These are phyloP conservation scores for Chlorella vulgaris DNA, from an alignment of 139 green algal species.

Conservation along the genomic window DNA sequence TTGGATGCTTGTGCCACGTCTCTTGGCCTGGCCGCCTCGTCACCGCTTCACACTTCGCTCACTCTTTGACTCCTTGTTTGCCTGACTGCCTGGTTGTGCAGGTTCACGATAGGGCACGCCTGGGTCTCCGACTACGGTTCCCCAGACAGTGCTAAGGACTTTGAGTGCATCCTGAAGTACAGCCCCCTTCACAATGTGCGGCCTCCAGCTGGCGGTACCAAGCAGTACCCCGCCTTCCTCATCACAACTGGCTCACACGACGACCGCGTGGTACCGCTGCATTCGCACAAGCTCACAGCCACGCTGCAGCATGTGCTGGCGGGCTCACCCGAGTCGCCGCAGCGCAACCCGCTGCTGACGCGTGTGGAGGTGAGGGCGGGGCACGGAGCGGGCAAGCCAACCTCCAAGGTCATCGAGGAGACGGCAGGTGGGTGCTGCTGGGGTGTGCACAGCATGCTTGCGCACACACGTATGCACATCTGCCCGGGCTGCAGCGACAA, in stretches of 20 bases:
- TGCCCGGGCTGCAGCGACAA: no score
- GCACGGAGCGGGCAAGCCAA: slow-evolving; percentile 92
- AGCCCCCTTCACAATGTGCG: slow-evolving; percentile 94
- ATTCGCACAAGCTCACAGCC: slow-evolving; percentile 86
- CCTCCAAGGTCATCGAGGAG: slow-evolving; percentile 70
- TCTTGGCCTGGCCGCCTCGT: no score
- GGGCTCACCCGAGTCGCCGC: slow-evolving; percentile 31
- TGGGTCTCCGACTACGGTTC: slow-evolving; percentile 88
- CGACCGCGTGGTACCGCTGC: slow-evolving; percentile 88
- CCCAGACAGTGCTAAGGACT: slow-evolving; percentile 73
- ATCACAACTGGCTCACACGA: slow-evolving; percentile 89
- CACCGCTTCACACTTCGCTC: no score
- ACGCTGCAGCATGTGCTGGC: slow-evolving; percentile 80
- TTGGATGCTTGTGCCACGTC: not conserved
- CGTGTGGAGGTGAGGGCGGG: slow-evolving; percentile 82
- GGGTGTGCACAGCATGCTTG: not conserved
- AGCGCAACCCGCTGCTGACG: slow-evolving; percentile 88
- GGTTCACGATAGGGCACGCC: slow-evolving; percentile 93
- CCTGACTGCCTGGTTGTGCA: slow-evolving; percentile 58
- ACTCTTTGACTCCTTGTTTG: no score
- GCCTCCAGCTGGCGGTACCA: slow-evolving; percentile 46
- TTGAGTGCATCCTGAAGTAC: slow-evolving; percentile 74
- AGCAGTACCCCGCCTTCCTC: slow-evolving; percentile 86
- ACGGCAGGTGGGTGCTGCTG: not conserved
- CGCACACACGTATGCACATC: no score